phyloP scores from a whole-genome alignment of 495 filamentous ascomycete genomes.

The Hyaloscypha bicolor region DNA sequence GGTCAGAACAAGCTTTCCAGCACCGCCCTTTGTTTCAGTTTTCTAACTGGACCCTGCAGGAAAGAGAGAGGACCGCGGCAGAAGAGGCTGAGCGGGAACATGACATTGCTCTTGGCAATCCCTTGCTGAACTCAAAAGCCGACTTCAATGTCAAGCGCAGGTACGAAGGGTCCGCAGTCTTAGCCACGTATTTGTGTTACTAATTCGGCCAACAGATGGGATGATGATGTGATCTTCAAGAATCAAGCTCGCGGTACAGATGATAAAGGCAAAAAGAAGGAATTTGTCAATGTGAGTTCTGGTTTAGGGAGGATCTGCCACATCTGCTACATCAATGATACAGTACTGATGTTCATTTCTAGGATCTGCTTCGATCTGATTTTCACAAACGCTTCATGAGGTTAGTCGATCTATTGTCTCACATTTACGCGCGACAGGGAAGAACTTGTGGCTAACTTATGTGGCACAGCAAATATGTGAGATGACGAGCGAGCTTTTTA shows the following conservation, averaged over 20 bases:
- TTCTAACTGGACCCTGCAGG: constrained; percentile 45
- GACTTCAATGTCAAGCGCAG: constrained; percentile 74
- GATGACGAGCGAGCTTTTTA: constrained; percentile 39
- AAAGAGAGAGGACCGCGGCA: constrained; percentile 70
- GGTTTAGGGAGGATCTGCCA: background rate
- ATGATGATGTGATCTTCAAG: constrained; percentile 99
- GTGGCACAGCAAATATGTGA: constrained; percentile 67
- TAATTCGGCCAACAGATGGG: constrained; percentile 64
- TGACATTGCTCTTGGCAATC: constrained; percentile 92
- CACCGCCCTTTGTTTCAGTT: background rate
- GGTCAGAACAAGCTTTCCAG: constrained; percentile 44
- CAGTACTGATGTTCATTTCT: constrained; percentile 10
- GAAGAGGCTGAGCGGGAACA: constrained; percentile 83
- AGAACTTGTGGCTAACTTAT: constrained; percentile 36
- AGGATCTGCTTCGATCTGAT: constrained; percentile 91
- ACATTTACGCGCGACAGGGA: background rate
- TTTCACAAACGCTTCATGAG: constrained; percentile 99
- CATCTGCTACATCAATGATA: background rate
- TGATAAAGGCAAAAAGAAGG: constrained; percentile 84
- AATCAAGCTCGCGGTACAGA: constrained; percentile 96
- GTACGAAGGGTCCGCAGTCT: constrained; percentile 30
- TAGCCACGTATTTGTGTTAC: constrained; percentile 41
- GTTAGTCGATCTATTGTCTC: constrained; percentile 28
- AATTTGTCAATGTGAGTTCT: constrained; percentile 86
- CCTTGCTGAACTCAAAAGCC: constrained; percentile 73